Base-by-base conservation (phyloP, 805 yeast genomes). In the Saccharomycopsis vini region DNA sequence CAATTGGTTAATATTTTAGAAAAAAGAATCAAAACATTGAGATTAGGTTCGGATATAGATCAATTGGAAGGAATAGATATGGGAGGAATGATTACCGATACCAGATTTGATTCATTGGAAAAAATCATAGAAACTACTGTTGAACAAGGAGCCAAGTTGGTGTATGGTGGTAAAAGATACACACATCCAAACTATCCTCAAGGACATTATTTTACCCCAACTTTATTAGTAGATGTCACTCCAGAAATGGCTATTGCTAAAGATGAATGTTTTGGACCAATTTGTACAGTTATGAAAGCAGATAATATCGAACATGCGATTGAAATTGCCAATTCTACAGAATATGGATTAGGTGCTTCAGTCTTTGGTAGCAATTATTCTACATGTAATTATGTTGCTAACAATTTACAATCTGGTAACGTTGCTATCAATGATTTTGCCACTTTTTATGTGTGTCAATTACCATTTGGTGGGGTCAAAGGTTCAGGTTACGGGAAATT, bases 401-500 rank as follows among this genome's bases (percentile, higher is more conserved):
- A 77, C 52, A 60, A 64, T 6, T 62, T 92, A 53, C 71, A 77
- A 30, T 73, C 89, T 35, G 99, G 98, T 20, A 92, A 89, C 57
- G 95, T 92, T 38, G 96, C 98, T 6, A 85, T 92, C 50, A 92
- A 92, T 61, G 99, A 92, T 66, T 92, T 92, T 68, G 99, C 97
- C 5, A 90, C 97, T 0, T 92, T 79, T 58, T 87, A 89, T 57
- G 86, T 92, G 29, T 89, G 96, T 53, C 98, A 92, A 63, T 69
- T 92, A 53, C 99, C 99, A 26, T 92, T 92, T 64, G 99, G 99
- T 43, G 99, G 99, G 24, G 75, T 75, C 22, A 80, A 80, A 53
- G 92, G 88, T 37, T 83, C 95, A 4, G 99, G 99, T 0, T 92
- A 88, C 58, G 98, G 98, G 45, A 90, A 90, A 60, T 92, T 92